Evolutionary conservation across 257 asterid genomes (phyloP).

Genomic region (Nicotiana tabacum): DNA sequence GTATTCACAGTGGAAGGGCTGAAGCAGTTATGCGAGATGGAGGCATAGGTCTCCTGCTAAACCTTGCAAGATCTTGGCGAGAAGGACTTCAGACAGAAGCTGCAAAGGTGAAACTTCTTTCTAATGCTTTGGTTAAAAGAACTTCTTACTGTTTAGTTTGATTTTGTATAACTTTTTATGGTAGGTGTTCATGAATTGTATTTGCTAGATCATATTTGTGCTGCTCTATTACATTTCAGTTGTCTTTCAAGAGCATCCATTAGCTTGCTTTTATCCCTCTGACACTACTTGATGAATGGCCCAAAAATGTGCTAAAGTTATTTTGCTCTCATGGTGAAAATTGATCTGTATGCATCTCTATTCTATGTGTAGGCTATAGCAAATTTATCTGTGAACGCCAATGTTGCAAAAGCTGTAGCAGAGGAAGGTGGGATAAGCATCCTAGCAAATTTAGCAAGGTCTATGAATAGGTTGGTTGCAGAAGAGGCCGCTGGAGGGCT

Average conservation of each 20-base stretch:
- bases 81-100: conserved; percentile 89
- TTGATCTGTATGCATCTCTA: conserved; percentile 15
- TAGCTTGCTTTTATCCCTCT: neutral
- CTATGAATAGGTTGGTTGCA: conserved; percentile 69
- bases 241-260: neutral
- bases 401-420: conserved; percentile 84
- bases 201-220: conserved; percentile 1
- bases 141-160: neutral
- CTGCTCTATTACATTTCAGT: neutral
- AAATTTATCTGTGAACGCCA: conserved; percentile 67
- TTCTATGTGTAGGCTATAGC: conserved; percentile 59
- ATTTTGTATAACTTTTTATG: neutral
- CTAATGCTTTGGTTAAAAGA: neutral
- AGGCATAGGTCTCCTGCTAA: conserved; percentile 59
- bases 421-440: conserved; percentile 79
- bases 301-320: neutral
- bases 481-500: conserved; percentile 93
- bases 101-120: conserved; percentile 48
- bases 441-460: conserved; percentile 63
- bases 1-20: conserved; percentile 70
- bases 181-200: neutral
- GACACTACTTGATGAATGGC: conserved; percentile 7
- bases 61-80: conserved; percentile 73
- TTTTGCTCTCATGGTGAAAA: neutral
- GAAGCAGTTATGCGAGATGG: conserved; percentile 65